These are phyloP conservation scores for Ganoderma resinaceum DNA, from an alignment of 1,284 basidiomycete species.

Conservation along the genomic window DNA sequence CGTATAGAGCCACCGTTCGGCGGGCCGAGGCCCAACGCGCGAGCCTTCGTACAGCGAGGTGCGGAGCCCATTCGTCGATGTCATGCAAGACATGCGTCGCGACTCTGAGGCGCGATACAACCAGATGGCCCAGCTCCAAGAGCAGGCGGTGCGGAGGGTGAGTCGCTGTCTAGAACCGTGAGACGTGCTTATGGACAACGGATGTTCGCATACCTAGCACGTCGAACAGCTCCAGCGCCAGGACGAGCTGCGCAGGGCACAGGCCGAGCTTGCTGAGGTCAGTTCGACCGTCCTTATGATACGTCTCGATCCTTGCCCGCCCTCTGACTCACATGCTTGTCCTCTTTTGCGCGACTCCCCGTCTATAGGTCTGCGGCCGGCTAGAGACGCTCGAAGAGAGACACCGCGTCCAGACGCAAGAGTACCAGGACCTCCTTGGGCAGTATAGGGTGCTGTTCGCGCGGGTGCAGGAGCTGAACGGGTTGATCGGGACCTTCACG, in stretches of 20 bases:
- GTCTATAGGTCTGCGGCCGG: background rate
- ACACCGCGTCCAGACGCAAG: background rate
- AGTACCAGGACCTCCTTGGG: background rate
- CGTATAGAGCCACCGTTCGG: background rate
- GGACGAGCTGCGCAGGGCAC: background rate
- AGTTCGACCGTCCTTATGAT: background rate
- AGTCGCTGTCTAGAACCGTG: too few relatives aligned
- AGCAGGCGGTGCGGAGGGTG: background rate
- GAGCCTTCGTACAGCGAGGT: background rate
- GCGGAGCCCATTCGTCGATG: background rate
- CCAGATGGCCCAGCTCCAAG: background rate
- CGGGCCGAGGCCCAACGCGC: background rate
- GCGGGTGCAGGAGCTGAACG: background rate
- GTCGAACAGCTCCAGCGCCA: background rate
- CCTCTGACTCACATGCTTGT: background rate
- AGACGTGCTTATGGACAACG: too few relatives aligned
- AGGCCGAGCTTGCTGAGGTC: background rate
- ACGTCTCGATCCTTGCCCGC: background rate
- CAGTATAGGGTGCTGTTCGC: background rate
- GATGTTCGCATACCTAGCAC: background rate
- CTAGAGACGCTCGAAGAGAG: background rate
- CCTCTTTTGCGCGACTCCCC: too few relatives aligned
- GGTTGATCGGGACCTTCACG: background rate
- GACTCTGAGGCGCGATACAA: background rate
- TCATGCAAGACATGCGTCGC: background rate